phyloP scores from a whole-genome alignment of 805 yeast genomes.

The Wickerhamomyces chaumierensis region DNA sequence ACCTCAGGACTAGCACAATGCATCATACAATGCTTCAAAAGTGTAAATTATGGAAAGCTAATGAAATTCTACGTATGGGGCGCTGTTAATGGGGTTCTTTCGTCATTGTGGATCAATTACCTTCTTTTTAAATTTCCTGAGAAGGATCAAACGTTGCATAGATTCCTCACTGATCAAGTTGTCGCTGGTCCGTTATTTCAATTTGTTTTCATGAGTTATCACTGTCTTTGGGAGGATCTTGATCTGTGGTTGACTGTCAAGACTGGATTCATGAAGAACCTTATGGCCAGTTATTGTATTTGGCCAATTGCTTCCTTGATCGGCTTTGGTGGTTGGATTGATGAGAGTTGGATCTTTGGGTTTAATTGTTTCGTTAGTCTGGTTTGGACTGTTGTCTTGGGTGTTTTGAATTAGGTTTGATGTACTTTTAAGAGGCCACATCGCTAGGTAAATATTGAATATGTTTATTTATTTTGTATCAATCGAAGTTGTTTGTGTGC shows the following conservation, averaged over 20 bases:
- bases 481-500: no score
- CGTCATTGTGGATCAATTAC: slow-evolving; percentile 43
- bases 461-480: no score
- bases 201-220: slow-evolving; percentile 33
- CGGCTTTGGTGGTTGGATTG: slow-evolving; percentile 25
- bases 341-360: slow-evolving; percentile 32
- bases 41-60: slow-evolving; percentile 10
- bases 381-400: slow-evolving; percentile 43
- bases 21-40: slow-evolving; percentile 13
- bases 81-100: slow-evolving; percentile 41
- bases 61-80: slow-evolving; percentile 52
- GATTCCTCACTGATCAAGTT: slow-evolving; percentile 41
- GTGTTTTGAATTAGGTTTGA: slow-evolving; percentile 20
- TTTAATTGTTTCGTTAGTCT: slow-evolving; percentile 45
- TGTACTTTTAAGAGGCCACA: slow-evolving; percentile 4
- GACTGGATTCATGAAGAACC: slow-evolving; percentile 29
- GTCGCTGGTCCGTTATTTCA: slow-evolving; percentile 48
- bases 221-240: slow-evolving; percentile 44
- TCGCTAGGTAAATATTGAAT: background rate
- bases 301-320: slow-evolving; percentile 50
- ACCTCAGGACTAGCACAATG: slow-evolving; percentile 16
- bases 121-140: slow-evolving; percentile 27
- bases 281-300: slow-evolving; percentile 40
- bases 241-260: slow-evolving; percentile 22
- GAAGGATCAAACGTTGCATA: slow-evolving; percentile 13